Percentiles rank a stretch among this genome's conserved stretches.
phyloP scores from a whole-genome alignment of 306 rosid species.

The Trifolium repens region DNA sequence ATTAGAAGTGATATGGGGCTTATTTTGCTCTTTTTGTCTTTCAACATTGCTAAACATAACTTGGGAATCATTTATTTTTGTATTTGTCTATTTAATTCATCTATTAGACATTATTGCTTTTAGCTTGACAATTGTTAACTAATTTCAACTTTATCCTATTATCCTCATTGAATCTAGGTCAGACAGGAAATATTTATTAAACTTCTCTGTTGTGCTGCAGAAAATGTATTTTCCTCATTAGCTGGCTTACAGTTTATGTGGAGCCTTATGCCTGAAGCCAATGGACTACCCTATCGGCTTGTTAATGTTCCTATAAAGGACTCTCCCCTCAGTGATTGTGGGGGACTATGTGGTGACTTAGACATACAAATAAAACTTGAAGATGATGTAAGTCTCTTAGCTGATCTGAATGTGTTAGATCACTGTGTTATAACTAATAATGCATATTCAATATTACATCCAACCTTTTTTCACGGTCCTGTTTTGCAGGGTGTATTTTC shows the following conservation, averaged over 20 bases:
- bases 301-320: slow-evolving; percentile 89
- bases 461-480: too few species aligned
- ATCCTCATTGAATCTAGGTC: slow-evolving; percentile 11
- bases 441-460: neutral
- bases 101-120: slow-evolving; percentile 27
- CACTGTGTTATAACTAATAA: slow-evolving; percentile 22
- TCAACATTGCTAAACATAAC: slow-evolving; percentile 6
- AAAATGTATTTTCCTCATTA: slow-evolving; percentile 89
- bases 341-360: slow-evolving; percentile 90
- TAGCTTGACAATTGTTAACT: neutral
- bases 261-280: slow-evolving; percentile 67
- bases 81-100: neutral
- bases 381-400: slow-evolving; percentile 71
- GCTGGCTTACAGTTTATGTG: slow-evolving; percentile 94
- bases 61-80: slow-evolving; percentile 14
- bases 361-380: slow-evolving; percentile 85
- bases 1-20: slow-evolving; percentile 5
- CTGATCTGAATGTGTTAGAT: slow-evolving; percentile 42
- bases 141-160: slow-evolving; percentile 6
- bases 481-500: slow-evolving; percentile 90
- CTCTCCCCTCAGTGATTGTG: slow-evolving; percentile 92
- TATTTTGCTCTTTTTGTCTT: slow-evolving; percentile 18
- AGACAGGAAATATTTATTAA: slow-evolving; percentile 37
- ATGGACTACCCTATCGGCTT: slow-evolving; percentile 66
- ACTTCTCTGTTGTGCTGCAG: slow-evolving; percentile 58